Percentiles rank a stretch among this genome's conserved stretches.
Conservation (phyloP, 2,329 filamentous ascomycete species). For the Trichoderma brevicompactum region DNA sequence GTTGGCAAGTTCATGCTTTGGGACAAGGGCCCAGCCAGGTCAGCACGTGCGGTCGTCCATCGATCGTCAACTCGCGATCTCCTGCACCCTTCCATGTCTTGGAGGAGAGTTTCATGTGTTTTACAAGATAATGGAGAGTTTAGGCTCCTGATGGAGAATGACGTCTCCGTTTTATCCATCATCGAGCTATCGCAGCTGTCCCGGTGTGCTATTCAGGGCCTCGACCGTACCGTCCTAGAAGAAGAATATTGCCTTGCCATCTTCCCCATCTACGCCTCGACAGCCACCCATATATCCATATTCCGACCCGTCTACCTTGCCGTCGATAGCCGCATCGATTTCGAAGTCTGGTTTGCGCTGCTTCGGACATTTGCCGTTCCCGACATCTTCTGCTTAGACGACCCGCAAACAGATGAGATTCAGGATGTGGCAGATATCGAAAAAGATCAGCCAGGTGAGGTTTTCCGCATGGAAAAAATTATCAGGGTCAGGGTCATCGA, state of each 20-base stretch:
- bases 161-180: conserved; percentile 76
- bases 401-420: conserved; percentile 49
- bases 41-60: conserved; percentile 60
- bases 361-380: conserved; percentile 89
- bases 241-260: conserved; percentile 95
- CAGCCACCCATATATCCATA: conserved; percentile 72
- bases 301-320: conserved; percentile 89
- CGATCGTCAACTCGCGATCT: conserved; percentile 62
- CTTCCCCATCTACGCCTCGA: conserved; percentile 86
- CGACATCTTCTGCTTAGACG: conserved; percentile 75
- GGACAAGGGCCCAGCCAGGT: conserved; percentile 72
- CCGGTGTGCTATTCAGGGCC: conserved; percentile 84
- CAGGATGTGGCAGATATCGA: conserved; percentile 47
- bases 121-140: conserved; percentile 94
- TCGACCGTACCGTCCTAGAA: conserved; percentile 88
- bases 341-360: conserved; percentile 96
- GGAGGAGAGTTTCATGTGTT: conserved; percentile 90
- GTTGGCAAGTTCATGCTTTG: conserved; percentile 89
- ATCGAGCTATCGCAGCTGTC: conserved; percentile 89
- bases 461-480: conserved; percentile 66
- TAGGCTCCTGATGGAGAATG: conserved; percentile 85
- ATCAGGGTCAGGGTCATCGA: conserved; percentile 63
- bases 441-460: conserved; percentile 50
- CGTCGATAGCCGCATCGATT: conserved; percentile 84
- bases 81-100: conserved; percentile 62